Evolutionary conservation across 805 yeast species (phyloP).

Genomic region (Maudiozyma bulderi): DNA sequence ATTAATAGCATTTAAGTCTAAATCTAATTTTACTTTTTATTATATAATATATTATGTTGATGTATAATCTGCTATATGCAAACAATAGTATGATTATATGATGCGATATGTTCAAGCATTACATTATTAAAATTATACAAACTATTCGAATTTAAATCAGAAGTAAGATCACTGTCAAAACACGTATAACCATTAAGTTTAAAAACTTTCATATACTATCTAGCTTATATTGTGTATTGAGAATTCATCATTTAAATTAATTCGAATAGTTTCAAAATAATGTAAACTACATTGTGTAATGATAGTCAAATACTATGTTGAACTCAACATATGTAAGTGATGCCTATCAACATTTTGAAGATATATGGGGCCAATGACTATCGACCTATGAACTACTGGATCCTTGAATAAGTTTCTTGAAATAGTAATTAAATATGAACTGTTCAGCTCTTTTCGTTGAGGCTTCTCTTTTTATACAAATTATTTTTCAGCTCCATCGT

Average conservation of each 20-base stretch:
- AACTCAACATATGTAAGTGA: not conserved
- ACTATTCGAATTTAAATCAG: not conserved
- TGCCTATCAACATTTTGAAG: too few species aligned
- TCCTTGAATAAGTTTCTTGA: too few species aligned
- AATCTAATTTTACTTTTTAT: not conserved
- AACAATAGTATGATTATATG: too few species aligned
- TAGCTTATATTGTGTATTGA: slow-evolving; percentile 26
- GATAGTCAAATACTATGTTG: not conserved
- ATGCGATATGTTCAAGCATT: too few species aligned
- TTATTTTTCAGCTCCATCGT: too few species aligned
- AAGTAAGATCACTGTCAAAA: slow-evolving; percentile 6
- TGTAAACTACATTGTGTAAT: not conserved
- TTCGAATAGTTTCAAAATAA: not conserved
- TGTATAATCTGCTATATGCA: too few species aligned
- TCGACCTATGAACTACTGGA: too few species aligned
- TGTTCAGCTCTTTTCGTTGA: too few species aligned
- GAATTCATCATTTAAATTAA: slow-evolving; percentile 22
- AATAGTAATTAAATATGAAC: too few species aligned
- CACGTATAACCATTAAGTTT: slow-evolving; percentile 25
- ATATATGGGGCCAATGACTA: too few species aligned
- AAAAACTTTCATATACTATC: slow-evolving; percentile 29
- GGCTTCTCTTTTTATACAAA: too few species aligned
- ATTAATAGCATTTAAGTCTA: slow-evolving; percentile 3
- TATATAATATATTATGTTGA: too few species aligned
- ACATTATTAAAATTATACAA: not conserved